phyloP scores from a whole-genome alignment of 1,284 basidiomycete genomes.

The Tilletia walkeri region DNA sequence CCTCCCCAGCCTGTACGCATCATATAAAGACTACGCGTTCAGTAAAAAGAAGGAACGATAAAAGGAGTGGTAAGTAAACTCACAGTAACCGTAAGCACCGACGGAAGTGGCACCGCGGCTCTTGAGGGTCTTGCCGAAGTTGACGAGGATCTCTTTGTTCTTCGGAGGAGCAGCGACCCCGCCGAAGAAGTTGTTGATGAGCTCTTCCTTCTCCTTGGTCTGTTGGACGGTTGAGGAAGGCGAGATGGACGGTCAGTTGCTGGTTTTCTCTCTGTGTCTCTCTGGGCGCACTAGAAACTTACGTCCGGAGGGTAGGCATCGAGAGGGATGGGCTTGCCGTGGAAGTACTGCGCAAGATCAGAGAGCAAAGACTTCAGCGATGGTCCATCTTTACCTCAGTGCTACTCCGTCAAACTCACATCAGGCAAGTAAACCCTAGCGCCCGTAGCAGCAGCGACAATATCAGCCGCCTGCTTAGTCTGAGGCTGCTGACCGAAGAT shows the following conservation, averaged over 20 bases:
- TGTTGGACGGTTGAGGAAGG: background rate
- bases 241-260: background rate
- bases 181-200: constrained; percentile 64
- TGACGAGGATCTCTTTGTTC: constrained; percentile 60
- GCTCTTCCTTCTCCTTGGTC: constrained; percentile 57
- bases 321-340: constrained; percentile 61
- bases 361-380: background rate
- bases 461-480: constrained; percentile 58
- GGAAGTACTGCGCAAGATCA: constrained; percentile 60
- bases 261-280: no score
- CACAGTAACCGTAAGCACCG: constrained; percentile 60
- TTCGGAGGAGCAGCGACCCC: constrained; percentile 60
- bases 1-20: constrained; percentile 32
- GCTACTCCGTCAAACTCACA: constrained; percentile 14
- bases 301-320: constrained; percentile 62
- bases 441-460: constrained; percentile 35
- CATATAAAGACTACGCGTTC: no score
- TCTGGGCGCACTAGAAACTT: background rate
- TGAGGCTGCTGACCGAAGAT: constrained; percentile 65
- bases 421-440: constrained; percentile 66
- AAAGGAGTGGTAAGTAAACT: background rate
- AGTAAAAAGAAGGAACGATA: background rate
- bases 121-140: constrained; percentile 61
- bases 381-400: background rate
- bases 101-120: constrained; percentile 60